Evolutionary conservation across 108 stramenopile species (phyloP).

Genomic region (Seminavis robusta): DNA sequence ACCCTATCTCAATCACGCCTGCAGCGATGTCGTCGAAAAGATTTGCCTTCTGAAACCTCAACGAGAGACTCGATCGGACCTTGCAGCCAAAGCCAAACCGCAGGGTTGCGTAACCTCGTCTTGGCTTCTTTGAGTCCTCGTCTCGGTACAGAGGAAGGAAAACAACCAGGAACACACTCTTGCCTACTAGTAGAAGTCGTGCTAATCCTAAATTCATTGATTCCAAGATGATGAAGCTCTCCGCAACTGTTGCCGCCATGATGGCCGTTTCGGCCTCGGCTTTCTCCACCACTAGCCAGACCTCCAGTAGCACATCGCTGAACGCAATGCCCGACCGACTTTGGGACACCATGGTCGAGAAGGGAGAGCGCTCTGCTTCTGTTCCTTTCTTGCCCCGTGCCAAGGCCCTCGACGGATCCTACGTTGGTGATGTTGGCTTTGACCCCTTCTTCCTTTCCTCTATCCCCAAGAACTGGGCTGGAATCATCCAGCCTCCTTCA

Average conservation of each 20-base stretch:
- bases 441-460: slow-evolving; percentile 91
- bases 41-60: too few relatives aligned
- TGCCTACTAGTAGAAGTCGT: too few relatives aligned
- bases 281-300: slow-evolving; percentile 37
- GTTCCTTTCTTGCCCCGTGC: slow-evolving; percentile 85
- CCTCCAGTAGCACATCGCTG: slow-evolving; percentile 35
- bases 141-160: too few relatives aligned
- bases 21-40: too few relatives aligned
- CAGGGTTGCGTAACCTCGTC: too few relatives aligned
- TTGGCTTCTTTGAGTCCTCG: too few relatives aligned
- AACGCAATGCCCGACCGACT: slow-evolving; percentile 77
- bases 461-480: slow-evolving; percentile 89
- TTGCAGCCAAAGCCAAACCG: too few relatives aligned
- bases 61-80: too few relatives aligned
- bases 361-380: slow-evolving; percentile 67
- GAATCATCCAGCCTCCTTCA: slow-evolving; percentile 87
- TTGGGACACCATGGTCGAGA: slow-evolving; percentile 89
- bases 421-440: slow-evolving; percentile 90
- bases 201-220: too few relatives aligned
- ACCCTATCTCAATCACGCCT: too few relatives aligned
- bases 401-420: slow-evolving; percentile 81
- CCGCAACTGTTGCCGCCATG: slow-evolving; percentile 52
- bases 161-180: too few relatives aligned
- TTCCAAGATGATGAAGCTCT: slow-evolving; percentile 83
- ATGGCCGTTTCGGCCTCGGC: slow-evolving; percentile 80